Base-by-base conservation (phyloP, 495 filamentous ascomycete species). In the Monascus purpureus region DNA sequence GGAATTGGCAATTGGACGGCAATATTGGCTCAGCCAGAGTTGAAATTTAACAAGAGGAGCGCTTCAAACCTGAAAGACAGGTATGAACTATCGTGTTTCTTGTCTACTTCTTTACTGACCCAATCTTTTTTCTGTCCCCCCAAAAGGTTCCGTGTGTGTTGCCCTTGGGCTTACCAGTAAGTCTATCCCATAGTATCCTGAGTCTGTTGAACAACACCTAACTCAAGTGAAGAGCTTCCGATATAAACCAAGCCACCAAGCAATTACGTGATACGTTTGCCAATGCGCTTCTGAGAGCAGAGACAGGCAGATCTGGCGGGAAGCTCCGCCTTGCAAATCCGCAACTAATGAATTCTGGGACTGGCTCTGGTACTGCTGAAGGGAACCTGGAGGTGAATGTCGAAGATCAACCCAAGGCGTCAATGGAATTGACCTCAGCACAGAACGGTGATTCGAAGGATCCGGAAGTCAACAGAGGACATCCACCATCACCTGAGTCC, bases 1-100 rank as follows among this genome's bases (percentile, higher is more conserved):
- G 85, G 85, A 0, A 77, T 92, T 32, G 85, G 85, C 13, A 83
- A 75, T 46, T 94, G 86, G 86, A 90, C 78, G 23, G 72, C 72
- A 26, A 92, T 94, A 11, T 51, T 90, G n/a, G 67, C 79, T 8
- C 75, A 85, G 36, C 58, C 73, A 1, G 73, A 76, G 16, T 79
- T 82, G 42, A 62, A 59, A 12, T 94, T 94, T 55, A 76, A 86
- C 43, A 67, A 68, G 19, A 68, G 85, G 25, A 78, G 73, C 18
- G 73, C 80, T 12, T 74, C 82, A 8, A 85, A 94, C 46, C 52
- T 94, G 37, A 94, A 93, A 59, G 85, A 94, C 51, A 70, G 79
- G 62, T 67, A 58, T 34, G 51, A 26, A 36, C 25, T 17, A n/a
- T 18, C 8, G 25, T 11, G 13, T 31, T 11, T 15, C 3, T 35